Base-by-base conservation (phyloP, 2,329 filamentous ascomycete species). In the Trichoderma oligosporum region DNA sequence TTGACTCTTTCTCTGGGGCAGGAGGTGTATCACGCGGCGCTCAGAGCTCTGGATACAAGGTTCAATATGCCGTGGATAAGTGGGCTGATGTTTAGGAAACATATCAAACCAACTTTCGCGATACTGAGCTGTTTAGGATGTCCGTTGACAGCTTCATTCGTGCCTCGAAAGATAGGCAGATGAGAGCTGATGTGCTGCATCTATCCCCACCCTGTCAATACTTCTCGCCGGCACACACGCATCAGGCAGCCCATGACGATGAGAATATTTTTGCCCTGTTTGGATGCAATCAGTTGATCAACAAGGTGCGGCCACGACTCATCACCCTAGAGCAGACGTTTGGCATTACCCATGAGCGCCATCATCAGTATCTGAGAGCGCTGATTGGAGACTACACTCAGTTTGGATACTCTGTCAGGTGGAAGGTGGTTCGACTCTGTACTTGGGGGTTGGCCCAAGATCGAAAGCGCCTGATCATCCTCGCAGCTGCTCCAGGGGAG, bases 241-340 rank as follows among this genome's bases (percentile, higher is more conserved):
- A 74, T 6, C 78, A 84, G 20, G 86, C 91, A 44, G 82, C 72
- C 1, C 79, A 87, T 22, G 89, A 95, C 61, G 86, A 88, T 1
- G 76, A 72, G 0, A 94, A 95, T 62, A 83, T 82, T 0, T 83
- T 84, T 1, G 78, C 78, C 0, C 66, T 85, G 0, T 82, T 80
- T 60, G 73, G 77, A 0, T 82, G 82, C 51, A 71, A 75, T 1
- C 69, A 79, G 3, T 69, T 91, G 0, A 71, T 93, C 0, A 70
- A 78, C 4, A 79, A 79, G 33, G 68, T 80, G 0, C 80, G 78
- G 0, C 89, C 91, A 0, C 78, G 90, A 0, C 66, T 94, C 0
- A 80, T 89, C 1, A 95, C 89, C 0, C 73, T 95, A 0, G 91
- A 96, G 64, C 87, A 96, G 66, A 92, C 90, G 0, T 85, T 83